Percentiles rank a stretch among this genome's conserved stretches.
Evolutionary conservation across 441 rosid genomes (phyloP).

Genomic region (Monsonia emarginata): DNA sequence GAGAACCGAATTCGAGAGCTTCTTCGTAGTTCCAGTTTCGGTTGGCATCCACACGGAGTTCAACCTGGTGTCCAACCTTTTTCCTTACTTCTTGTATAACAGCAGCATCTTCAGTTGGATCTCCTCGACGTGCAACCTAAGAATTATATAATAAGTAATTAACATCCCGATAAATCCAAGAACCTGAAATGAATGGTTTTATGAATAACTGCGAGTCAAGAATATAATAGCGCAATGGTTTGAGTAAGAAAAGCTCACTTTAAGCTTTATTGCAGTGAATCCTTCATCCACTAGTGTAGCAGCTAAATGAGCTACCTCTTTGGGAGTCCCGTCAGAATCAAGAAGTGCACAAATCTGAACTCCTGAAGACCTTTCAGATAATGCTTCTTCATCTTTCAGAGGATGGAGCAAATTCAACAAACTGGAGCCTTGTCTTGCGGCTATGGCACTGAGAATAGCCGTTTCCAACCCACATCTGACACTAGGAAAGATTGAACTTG

Average conservation of each 20-base stretch:
- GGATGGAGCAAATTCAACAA: constrained; percentile 42
- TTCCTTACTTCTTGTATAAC: constrained; percentile 71
- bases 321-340: constrained; percentile 66
- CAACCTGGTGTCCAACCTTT: constrained; percentile 49
- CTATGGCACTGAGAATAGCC: constrained; percentile 74
- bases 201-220: no score
- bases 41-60: constrained; percentile 89
- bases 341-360: constrained; percentile 75
- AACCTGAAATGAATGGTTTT: no score
- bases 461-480: constrained; percentile 93
- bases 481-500: constrained; percentile 67
- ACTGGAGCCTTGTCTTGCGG: constrained; percentile 49
- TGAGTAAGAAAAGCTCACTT: constrained; percentile 39
- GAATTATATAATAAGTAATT: constrained; percentile 9
- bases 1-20: constrained; percentile 56
- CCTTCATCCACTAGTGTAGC: constrained; percentile 66
- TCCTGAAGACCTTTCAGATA: constrained; percentile 30
- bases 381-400: constrained; percentile 30
- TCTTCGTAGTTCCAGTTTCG: constrained; percentile 74
- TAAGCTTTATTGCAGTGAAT: constrained; percentile 73
- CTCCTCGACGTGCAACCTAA: constrained; percentile 75
- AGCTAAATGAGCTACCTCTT: constrained; percentile 63
- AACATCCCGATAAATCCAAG: neutral
- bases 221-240: constrained; percentile 15
- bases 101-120: constrained; percentile 67